Percentiles rank a stretch among this genome's conserved stretches.
phyloP scores from a whole-genome alignment of 257 asterid genomes.

The Solanum chiquidenum region DNA sequence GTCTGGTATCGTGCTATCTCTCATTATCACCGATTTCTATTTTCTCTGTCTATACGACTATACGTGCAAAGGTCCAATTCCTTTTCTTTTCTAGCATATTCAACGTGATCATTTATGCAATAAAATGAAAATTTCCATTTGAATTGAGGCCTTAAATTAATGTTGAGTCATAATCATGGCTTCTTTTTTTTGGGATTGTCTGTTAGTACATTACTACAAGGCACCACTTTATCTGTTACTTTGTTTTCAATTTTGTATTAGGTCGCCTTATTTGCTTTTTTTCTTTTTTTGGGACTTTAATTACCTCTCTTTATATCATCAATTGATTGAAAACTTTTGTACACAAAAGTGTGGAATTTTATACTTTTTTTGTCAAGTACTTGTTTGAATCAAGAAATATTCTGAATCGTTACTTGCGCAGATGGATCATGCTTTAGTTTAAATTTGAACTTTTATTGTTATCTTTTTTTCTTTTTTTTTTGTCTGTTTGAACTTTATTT shows the following conservation, averaged over 20 bases:
- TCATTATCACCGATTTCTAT: background rate
- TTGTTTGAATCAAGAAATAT: background rate
- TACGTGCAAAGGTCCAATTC: background rate
- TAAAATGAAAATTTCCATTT: background rate
- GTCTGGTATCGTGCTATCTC: background rate
- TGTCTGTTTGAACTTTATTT: conserved; percentile 10
- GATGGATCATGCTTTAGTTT: background rate
- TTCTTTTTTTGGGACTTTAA: background rate
- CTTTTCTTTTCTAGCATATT: background rate
- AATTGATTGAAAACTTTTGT: background rate
- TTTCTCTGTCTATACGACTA: background rate
- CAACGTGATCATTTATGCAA: background rate
- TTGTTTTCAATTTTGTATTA: background rate
- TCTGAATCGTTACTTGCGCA: background rate
- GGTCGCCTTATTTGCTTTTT: background rate
- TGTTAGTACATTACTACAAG: background rate
- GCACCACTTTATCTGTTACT: background rate
- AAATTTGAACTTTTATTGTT: background rate
- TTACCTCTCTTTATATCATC: background rate
- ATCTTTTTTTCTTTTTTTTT: background rate
- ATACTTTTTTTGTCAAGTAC: background rate
- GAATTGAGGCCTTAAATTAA: background rate
- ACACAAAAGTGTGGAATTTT: background rate
- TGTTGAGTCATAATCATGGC: background rate
- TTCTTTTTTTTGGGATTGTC: background rate